Conservation (phyloP, 768 basidiomycete genomes). For the Suillus bovinus region DNA sequence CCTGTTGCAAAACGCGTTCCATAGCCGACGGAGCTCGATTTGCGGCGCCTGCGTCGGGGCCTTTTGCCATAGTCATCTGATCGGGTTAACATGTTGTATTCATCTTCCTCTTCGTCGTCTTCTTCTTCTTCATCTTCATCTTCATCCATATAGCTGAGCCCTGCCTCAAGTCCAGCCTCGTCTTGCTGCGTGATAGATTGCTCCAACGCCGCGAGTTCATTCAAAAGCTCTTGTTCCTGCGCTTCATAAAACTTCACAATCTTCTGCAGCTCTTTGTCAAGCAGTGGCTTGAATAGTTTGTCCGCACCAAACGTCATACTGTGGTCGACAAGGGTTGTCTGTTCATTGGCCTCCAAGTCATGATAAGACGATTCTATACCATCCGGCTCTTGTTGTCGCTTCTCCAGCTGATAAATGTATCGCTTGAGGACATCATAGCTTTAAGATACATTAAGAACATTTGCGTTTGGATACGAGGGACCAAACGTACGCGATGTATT, state of each 20-base stretch:
- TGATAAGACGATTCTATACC: conserved; percentile 38
- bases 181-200: conserved; percentile 60
- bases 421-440: conserved; percentile 89
- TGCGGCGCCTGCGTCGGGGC: conserved; percentile 37
- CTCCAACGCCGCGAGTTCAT: conserved; percentile 60
- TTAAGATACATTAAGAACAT: not conserved
- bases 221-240: conserved; percentile 72
- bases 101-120: conserved; percentile 58
- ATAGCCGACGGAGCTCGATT: conserved; percentile 30
- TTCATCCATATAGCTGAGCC: conserved; percentile 52
- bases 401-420: conserved; percentile 83
- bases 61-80: conserved; percentile 24
- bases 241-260: conserved; percentile 74
- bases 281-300: conserved; percentile 64
- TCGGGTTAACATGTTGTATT: conserved; percentile 24
- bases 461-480: not conserved
- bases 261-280: conserved; percentile 84
- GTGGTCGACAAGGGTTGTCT: conserved; percentile 51
- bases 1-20: conserved; percentile 27
- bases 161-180: conserved; percentile 50
- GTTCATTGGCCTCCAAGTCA: conserved; percentile 71
- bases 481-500: conserved; percentile 77
- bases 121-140: conserved; percentile 54
- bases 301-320: conserved; percentile 45
- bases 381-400: conserved; percentile 54